Evolutionary conservation across 2,329 filamentous ascomycete genomes (phyloP).

Genomic region (Aspergillus tanneri): DNA sequence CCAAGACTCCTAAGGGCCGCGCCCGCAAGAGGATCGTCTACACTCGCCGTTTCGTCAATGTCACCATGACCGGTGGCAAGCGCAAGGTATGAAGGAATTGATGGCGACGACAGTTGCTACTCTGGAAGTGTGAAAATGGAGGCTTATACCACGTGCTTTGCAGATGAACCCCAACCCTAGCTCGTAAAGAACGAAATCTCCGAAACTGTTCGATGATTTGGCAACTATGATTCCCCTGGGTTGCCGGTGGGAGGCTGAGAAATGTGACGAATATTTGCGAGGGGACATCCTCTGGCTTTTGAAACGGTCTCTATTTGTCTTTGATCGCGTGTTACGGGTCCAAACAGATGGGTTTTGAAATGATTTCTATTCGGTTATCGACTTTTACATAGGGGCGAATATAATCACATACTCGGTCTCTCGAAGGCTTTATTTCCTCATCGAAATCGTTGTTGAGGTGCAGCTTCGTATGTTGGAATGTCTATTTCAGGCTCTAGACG

Average conservation of each 20-base stretch:
- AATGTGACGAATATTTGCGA: slow-evolving; percentile 8
- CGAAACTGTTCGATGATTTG: slow-evolving; percentile 3
- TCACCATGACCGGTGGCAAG: slow-evolving; percentile 97
- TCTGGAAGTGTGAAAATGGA: neutral
- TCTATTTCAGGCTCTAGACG: neutral
- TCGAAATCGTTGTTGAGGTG: too few species aligned
- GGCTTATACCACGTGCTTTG: neutral
- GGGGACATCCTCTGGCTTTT: slow-evolving; percentile 3
- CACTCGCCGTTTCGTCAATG: slow-evolving; percentile 97
- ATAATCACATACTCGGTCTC: slow-evolving; percentile 10
- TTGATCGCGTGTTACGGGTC: slow-evolving; percentile 2
- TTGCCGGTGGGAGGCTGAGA: slow-evolving; percentile 4
- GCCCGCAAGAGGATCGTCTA: slow-evolving; percentile 96
- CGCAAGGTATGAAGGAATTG: slow-evolving; percentile 69
- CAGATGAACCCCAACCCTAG: slow-evolving; percentile 88
- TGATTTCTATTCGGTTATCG: slow-evolving; percentile 7
- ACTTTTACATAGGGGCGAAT: slow-evolving; percentile 10
- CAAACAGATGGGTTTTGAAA: slow-evolving; percentile 4
- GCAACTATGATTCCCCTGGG: slow-evolving; percentile 2
- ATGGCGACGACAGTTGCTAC: neutral
- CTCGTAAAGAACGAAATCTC: slow-evolving; percentile 51
- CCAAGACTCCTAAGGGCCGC: slow-evolving; percentile 94
- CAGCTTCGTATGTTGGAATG: too few species aligned
- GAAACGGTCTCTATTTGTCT: slow-evolving; percentile 6
- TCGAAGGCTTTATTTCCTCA: neutral